phyloP scores from a whole-genome alignment of 2,329 filamentous ascomycete genomes.

The Tolypocladium tundrense region DNA sequence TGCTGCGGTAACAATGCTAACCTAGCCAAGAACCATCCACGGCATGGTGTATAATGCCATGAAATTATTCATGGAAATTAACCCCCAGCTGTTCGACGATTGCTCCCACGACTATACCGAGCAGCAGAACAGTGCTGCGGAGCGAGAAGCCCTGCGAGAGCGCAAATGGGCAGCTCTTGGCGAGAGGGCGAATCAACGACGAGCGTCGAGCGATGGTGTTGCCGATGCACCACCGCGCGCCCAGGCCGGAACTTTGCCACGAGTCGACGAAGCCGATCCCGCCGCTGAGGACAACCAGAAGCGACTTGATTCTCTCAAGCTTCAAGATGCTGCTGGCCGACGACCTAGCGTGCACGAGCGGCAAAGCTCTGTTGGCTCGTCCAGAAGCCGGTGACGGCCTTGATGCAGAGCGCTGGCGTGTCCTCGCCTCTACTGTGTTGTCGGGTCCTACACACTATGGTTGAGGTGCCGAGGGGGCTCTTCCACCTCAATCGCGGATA shows the following conservation, averaged over 20 bases:
- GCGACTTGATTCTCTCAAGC: constrained; percentile 77
- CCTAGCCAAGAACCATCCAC: constrained; percentile 70
- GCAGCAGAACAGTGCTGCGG: constrained; percentile 83
- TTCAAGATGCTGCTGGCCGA: constrained; percentile 67
- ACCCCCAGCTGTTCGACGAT: constrained; percentile 95
- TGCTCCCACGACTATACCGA: constrained; percentile 98
- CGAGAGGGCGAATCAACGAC: constrained; percentile 66
- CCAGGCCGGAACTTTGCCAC: constrained; percentile 33
- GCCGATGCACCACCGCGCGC: constrained; percentile 21
- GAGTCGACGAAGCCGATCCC: constrained; percentile 67
- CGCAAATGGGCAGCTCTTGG: constrained; percentile 82
- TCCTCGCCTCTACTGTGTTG: background rate
- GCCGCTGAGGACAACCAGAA: constrained; percentile 76
- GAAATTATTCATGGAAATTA: constrained; percentile 99
- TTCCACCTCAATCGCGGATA: background rate
- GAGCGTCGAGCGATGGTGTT: constrained; percentile 25
- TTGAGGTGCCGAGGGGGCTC: background rate
- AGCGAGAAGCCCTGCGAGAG: constrained; percentile 70
- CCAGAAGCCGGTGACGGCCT: constrained; percentile 36
- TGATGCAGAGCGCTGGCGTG: background rate
- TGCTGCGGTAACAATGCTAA: background rate
- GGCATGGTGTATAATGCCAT: constrained; percentile 99
- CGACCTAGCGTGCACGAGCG: constrained; percentile 46
- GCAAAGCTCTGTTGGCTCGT: constrained; percentile 47
- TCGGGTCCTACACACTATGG: background rate